Conservation (phyloP, 75 land plant species). For the Larix kaempferi region DNA sequence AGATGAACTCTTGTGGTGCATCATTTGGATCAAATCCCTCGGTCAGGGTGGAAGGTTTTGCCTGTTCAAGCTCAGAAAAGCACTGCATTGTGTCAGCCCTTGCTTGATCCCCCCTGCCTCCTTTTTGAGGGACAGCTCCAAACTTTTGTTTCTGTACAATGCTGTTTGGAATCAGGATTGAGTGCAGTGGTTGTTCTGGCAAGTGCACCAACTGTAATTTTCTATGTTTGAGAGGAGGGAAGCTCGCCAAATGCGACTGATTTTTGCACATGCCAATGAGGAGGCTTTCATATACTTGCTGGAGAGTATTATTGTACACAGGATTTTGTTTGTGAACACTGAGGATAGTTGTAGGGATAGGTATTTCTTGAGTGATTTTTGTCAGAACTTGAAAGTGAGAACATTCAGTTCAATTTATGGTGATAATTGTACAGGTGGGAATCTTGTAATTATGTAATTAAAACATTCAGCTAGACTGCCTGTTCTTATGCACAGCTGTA, state of each 20-base stretch:
- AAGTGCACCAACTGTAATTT: neutral
- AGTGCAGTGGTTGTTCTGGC: neutral
- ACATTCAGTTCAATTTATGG: neutral
- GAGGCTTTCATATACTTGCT: constrained; percentile 2
- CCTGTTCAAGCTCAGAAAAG: neutral
- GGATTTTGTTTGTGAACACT: constrained; percentile 2
- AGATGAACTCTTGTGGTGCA: constrained; percentile 9
- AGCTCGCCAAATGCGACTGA: neutral
- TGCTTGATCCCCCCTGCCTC: constrained; percentile 1
- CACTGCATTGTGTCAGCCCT: constrained; percentile 11
- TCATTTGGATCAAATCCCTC: constrained; percentile 17
- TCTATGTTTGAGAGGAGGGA: neutral
- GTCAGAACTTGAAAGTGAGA: neutral
- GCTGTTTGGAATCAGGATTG: neutral
- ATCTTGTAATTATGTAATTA: constrained; percentile 10
- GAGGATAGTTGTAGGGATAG: neutral
- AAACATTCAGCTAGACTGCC: neutral
- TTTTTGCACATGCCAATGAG: neutral
- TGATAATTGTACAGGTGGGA: constrained; percentile 3
- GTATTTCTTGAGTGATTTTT: neutral
- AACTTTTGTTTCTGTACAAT: constrained; percentile 8
- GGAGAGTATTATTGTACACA: constrained; percentile 9
- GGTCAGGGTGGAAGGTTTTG: constrained; percentile 15
- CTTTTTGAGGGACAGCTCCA: neutral
- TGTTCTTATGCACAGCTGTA: constrained; percentile 3